Base-by-base conservation (phyloP, 306 rosid species). In the Fragaria ananassa region DNA sequence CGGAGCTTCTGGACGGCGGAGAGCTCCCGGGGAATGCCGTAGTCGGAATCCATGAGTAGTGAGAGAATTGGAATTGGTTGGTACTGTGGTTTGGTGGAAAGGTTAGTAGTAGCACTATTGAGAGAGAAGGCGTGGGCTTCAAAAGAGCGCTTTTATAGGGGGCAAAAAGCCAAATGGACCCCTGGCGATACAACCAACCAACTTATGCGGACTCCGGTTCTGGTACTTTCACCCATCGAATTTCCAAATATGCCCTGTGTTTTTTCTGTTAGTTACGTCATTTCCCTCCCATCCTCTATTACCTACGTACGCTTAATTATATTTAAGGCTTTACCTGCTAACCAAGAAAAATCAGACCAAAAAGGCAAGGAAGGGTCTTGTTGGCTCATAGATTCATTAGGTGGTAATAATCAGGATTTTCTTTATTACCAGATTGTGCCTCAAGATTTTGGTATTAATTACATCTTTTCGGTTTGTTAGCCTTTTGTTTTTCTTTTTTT, bases 21-120 rank as follows among this genome's bases (percentile, higher is more conserved):
- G 85, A 93, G 98, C 54, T 93, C 91, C 68, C 98, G 87, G 56
- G 96, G 93, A 77, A 91, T 89, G 84, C 97, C 96, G 83, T 93
- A 93, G 70, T 93, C 97, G 62, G 98, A 93, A 82, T 93, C 96
- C 93, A 89, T 89, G 54, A 39, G 42, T 39, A 6, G 53, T 8
- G 70, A 37, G 45, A 54, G 51, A 54, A 54, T 46, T 50, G 21
- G 44, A 31, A 63, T 65, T 45, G 29, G 76, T 53, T 12, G 3
- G 62, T 4, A 3, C 2, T 17, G 74, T 21, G 46, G 64, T 34
- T 51, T 35, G 76, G 67, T 72, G 67, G 45, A 15, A 72, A 39
- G 37, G 10, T 34, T 2, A 39, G 62, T 17, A 37, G 45, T 1
- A 21, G 62, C 62, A 21, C 62, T 72, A 7, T 11, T 17, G 13